phyloP scores from a whole-genome alignment of 441 rosid species.

The Rhodomyrtus psidioides region DNA sequence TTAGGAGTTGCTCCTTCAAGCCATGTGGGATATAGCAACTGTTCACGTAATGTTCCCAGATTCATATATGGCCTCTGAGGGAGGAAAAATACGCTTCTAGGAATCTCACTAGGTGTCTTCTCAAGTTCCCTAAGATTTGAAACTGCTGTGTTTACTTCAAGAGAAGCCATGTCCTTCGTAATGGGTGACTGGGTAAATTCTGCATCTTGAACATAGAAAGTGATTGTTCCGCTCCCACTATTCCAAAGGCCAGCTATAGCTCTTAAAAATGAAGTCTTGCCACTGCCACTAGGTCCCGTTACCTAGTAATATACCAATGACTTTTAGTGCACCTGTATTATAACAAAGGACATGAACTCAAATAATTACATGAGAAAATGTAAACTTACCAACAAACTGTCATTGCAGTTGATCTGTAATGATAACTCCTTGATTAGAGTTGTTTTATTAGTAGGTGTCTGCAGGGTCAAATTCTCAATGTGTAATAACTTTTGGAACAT shows the following conservation, averaged over 20 bases:
- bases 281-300: slow-evolving; percentile 90
- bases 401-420: slow-evolving; percentile 43
- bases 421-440: slow-evolving; percentile 64
- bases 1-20: slow-evolving; percentile 20
- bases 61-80: slow-evolving; percentile 99
- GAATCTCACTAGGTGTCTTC: slow-evolving; percentile 18
- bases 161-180: slow-evolving; percentile 18
- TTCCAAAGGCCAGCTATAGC: slow-evolving; percentile 95
- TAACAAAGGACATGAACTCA: slow-evolving; percentile 5
- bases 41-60: slow-evolving; percentile 93
- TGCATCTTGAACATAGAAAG: slow-evolving; percentile 46
- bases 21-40: slow-evolving; percentile 90
- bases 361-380: slow-evolving; percentile 1
- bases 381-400: slow-evolving; percentile 70
- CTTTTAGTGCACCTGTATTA: slow-evolving; percentile 2
- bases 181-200: slow-evolving; percentile 18
- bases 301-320: slow-evolving; percentile 38
- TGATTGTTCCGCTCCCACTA: slow-evolving; percentile 77
- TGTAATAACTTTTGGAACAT: slow-evolving; percentile 38
- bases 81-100: slow-evolving; percentile 63
- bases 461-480: slow-evolving; percentile 61
- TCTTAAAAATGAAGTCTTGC: slow-evolving; percentile 91
- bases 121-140: slow-evolving; percentile 18
- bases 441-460: slow-evolving; percentile 67
- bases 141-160: slow-evolving; percentile 12